Evolutionary conservation across 2,329 filamentous ascomycete species (phyloP), one percentile per base, ranked within the genome.

Genomic region (Monilinia fructigena): DNA sequence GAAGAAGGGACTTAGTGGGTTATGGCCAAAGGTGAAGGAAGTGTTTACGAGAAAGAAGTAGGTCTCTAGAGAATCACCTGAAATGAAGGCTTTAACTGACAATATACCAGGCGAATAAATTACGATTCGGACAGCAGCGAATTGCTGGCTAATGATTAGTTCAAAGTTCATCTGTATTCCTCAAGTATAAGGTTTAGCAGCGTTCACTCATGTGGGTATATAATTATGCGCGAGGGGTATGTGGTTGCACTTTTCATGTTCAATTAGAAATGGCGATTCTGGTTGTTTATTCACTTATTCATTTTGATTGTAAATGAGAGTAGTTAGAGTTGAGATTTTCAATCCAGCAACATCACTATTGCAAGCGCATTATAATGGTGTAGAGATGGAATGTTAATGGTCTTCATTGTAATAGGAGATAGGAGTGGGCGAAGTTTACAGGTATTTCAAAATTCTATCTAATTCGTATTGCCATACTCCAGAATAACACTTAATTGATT

Each of bases 21-120:
- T 66, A 4, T 66, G 63, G 63, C 45, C 35, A 42, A 61, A 62
- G 11, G 10, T 66, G 28, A 54, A 42, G 26, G 38, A 35, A 1
- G 10, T 62, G 8, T 62, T 66, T 11, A 45, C 14, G 7, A 54
- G 18, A 10, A 65, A 61, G n/a, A 38, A 38, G 55, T 60, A 26
- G 38, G 55, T 53, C 16, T 5, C 1, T 26, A 23, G 6, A 35
- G 26, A 55, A 23, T 18, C 4, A n/a, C 5, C 28, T 42, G 38
- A n/a, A 11, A 16, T 11, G 6, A 23, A 54, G 23, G 31, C 16
- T 0, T 31, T 5, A 23, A 55, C 47, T 28, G 31, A 63, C 12
- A 20, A 35, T 18, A 18, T n/a, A 12, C 2, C 5, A 52, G 48
- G 35, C 31, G 35, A 23, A 35, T 35, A 40, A 55, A 28, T 16